phyloP scores from a whole-genome alignment of 1,284 basidiomycete species.

The Tilletia setariae region DNA sequence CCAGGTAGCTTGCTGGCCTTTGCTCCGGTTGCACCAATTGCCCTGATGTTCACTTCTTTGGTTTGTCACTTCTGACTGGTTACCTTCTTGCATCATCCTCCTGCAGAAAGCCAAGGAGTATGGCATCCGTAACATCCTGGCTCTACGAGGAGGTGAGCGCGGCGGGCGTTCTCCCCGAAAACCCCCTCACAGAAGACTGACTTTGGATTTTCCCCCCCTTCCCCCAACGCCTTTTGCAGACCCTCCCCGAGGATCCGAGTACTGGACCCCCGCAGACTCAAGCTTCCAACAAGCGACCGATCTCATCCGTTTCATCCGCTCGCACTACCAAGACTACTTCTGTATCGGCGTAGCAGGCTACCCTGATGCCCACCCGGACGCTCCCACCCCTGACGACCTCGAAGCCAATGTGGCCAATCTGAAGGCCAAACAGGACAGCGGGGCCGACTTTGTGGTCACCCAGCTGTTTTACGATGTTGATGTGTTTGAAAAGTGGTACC shows the following conservation, averaged over 20 bases:
- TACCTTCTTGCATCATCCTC: neutral
- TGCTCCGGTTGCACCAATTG: too few relatives aligned
- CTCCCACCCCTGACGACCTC: neutral
- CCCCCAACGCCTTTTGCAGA: conserved; percentile 62
- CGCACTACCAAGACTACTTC: conserved; percentile 79
- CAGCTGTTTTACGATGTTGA: conserved; percentile 96
- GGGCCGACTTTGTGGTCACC: conserved; percentile 92
- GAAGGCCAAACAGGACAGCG: conserved; percentile 87
- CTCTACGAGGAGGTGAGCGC: conserved; percentile 62
- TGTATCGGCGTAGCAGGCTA: conserved; percentile 82
- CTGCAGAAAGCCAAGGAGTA: conserved; percentile 73
- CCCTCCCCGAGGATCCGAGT: conserved; percentile 85
- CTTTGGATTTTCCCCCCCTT: too few relatives aligned
- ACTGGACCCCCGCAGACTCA: conserved; percentile 81
- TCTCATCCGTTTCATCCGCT: conserved; percentile 83
- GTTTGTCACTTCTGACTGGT: neutral
- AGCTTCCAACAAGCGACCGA: conserved; percentile 84
- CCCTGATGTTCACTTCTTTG: too few relatives aligned
- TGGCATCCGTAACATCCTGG: conserved; percentile 86
- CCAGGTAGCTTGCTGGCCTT: too few relatives aligned
- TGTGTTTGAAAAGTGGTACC: conserved; percentile 40
- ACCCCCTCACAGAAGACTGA: neutral
- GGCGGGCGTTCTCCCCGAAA: neutral
- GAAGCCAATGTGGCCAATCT: conserved; percentile 63
- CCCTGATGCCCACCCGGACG: conserved; percentile 64